phyloP scores from a whole-genome alignment of 345 rosid genomes.

The Populus tremula region DNA sequence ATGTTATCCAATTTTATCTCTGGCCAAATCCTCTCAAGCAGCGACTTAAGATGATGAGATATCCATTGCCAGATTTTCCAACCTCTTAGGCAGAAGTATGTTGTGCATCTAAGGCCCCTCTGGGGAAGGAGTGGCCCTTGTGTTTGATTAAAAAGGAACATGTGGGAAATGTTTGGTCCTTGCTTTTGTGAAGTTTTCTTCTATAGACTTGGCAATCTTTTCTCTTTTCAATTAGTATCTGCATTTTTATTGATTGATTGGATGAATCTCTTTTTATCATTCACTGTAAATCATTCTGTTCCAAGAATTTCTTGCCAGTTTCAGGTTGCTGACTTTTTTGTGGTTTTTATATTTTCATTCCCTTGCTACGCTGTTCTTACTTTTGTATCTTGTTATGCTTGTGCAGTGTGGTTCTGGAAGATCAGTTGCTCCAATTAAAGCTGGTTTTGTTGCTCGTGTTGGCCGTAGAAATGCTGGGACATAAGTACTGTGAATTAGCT shows the following conservation, averaged over 20 bases:
- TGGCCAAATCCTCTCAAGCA: background rate
- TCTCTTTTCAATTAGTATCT: background rate
- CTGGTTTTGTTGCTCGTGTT: constrained; percentile 97
- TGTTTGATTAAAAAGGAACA: background rate
- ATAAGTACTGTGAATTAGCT: constrained; percentile 15
- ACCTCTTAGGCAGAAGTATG: background rate
- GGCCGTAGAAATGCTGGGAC: constrained; percentile 81
- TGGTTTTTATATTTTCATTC: background rate
- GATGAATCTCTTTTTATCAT: background rate
- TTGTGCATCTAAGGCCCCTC: background rate
- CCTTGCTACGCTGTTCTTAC: background rate
- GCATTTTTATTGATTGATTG: background rate
- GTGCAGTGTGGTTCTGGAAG: constrained; percentile 93
- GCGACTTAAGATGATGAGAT: background rate
- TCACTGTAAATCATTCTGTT: background rate
- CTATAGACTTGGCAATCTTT: background rate
- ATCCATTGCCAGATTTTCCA: background rate
- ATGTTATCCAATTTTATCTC: background rate
- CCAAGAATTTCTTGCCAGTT: background rate
- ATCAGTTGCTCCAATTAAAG: constrained; percentile 93
- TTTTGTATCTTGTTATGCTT: background rate
- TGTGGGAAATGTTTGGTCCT: background rate
- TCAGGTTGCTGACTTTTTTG: background rate
- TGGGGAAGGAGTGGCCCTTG: background rate
- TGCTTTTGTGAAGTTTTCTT: background rate